Conservation (phyloP, 352 stramenopile genomes). For the Achlya hypogyna region DNA sequence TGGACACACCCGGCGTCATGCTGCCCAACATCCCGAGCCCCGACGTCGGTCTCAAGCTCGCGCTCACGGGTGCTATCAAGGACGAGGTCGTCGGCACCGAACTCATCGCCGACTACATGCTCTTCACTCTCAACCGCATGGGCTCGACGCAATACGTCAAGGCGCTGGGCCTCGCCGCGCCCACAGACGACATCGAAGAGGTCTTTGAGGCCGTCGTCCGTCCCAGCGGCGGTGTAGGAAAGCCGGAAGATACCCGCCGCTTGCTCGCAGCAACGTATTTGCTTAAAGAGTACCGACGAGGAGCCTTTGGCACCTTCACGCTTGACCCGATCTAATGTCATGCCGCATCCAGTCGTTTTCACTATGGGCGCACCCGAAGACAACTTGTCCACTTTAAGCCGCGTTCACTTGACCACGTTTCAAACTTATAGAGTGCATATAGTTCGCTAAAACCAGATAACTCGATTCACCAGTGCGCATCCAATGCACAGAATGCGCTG, state of each 20-base stretch:
- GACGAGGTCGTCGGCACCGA: constrained; percentile 79
- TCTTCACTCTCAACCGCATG: constrained; percentile 78
- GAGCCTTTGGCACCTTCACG: constrained; percentile 76
- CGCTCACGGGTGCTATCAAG: constrained; percentile 80
- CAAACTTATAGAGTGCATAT: too few species aligned
- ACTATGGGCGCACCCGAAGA: background rate
- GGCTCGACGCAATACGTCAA: constrained; percentile 74
- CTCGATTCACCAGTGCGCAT: too few species aligned
- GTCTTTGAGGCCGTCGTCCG: constrained; percentile 56
- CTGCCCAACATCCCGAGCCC: constrained; percentile 70
- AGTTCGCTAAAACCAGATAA: too few species aligned
- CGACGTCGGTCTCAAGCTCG: constrained; percentile 75
- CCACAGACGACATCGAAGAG: constrained; percentile 65
- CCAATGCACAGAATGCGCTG: too few species aligned
- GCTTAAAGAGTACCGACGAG: constrained; percentile 63
- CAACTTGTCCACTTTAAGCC: too few species aligned
- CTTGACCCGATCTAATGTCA: constrained; percentile 39
- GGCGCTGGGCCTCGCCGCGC: constrained; percentile 42
- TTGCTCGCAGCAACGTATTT: constrained; percentile 58
- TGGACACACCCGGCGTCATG: constrained; percentile 85
- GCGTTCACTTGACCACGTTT: too few species aligned
- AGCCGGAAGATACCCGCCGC: constrained; percentile 59
- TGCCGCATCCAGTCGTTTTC: background rate
- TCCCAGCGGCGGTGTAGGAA: constrained; percentile 66
- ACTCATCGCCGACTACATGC: constrained; percentile 84